phyloP scores from a whole-genome alignment of 108 stramenopile species.

The Discostella stelligeroides region DNA sequence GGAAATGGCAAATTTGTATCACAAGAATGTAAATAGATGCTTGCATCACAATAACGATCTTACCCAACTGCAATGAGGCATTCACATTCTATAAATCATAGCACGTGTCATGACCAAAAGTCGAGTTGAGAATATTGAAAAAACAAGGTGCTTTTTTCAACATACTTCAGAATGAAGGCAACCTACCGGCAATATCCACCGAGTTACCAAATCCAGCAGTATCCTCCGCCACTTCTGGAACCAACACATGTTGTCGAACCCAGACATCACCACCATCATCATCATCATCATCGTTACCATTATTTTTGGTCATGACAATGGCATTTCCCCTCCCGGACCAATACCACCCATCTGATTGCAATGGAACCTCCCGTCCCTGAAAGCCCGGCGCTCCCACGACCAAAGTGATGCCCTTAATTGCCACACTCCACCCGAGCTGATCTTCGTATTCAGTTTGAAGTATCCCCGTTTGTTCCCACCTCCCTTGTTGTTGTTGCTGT shows the following conservation, averaged over 20 bases:
- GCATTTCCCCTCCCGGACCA: conserved; percentile 4
- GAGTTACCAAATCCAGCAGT: conserved; percentile 9
- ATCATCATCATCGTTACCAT: neutral
- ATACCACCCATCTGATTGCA: neutral
- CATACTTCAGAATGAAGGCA: too few species aligned
- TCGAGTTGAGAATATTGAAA: neutral
- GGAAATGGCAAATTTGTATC: too few species aligned
- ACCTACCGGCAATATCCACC: conserved; percentile 7
- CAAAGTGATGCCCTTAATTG: neutral
- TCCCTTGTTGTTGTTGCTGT: too few species aligned
- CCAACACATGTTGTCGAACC: neutral
- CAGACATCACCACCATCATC: neutral
- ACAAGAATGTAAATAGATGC: too few species aligned
- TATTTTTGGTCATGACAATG: neutral
- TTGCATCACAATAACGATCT: too few species aligned
- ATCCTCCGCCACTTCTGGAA: neutral
- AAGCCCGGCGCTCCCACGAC: conserved; percentile 6
- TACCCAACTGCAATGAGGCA: neutral
- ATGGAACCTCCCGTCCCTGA: neutral
- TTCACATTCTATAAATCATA: neutral
- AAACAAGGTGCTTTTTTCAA: too few species aligned
- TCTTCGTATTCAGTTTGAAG: neutral
- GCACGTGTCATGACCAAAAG: neutral
- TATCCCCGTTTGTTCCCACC: neutral
- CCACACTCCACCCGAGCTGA: conserved; percentile 9